Percentiles rank a stretch among this genome's conserved stretches.
phyloP scores from a whole-genome alignment of 1,284 basidiomycete species.

The Macrocystidia cucumis region DNA sequence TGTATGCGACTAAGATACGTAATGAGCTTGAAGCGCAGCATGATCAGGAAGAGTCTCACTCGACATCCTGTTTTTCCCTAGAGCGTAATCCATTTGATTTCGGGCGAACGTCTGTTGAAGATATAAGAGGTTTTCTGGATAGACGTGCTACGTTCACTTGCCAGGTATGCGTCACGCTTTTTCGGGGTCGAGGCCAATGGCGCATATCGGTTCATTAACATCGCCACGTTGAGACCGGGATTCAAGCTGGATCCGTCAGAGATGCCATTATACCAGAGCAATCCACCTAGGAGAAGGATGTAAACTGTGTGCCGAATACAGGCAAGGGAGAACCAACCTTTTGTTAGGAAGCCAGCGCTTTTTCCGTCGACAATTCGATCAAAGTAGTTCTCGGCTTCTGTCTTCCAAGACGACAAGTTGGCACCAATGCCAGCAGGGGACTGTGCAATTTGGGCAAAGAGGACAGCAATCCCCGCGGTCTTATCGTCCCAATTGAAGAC shows the following conservation, averaged over 20 bases:
- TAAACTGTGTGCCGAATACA: conserved; percentile 6
- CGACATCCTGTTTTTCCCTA: conserved; percentile 86
- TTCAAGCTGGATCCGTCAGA: conserved; percentile 78
- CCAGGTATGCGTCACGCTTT: conserved; percentile 57
- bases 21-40: conserved; percentile 5
- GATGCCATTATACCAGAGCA: conserved; percentile 76
- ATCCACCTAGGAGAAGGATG: conserved; percentile 43
- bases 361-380: conserved; percentile 60
- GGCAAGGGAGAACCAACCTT: conserved; percentile 16
- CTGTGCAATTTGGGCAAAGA: conserved; percentile 64
- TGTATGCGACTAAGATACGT: conserved; percentile 49
- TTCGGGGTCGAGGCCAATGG: conserved; percentile 57
- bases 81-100: conserved; percentile 71
- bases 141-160: conserved; percentile 19
- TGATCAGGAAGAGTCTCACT: conserved; percentile 27
- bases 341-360: conserved; percentile 37
- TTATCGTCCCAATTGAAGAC: conserved; percentile 92
- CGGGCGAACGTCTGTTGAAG: conserved; percentile 54
- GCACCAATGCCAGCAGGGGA: conserved; percentile 38
- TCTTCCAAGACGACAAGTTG: conserved; percentile 62
- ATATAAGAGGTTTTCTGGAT: conserved; percentile 1
- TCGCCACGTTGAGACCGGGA: conserved; percentile 80
- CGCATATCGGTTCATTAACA: conserved; percentile 74
- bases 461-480: conserved; percentile 65
- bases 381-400: conserved; percentile 69